Base-by-base conservation (phyloP, 2,329 filamentous ascomycete genomes). In the Pseudocercospora cruenta region DNA sequence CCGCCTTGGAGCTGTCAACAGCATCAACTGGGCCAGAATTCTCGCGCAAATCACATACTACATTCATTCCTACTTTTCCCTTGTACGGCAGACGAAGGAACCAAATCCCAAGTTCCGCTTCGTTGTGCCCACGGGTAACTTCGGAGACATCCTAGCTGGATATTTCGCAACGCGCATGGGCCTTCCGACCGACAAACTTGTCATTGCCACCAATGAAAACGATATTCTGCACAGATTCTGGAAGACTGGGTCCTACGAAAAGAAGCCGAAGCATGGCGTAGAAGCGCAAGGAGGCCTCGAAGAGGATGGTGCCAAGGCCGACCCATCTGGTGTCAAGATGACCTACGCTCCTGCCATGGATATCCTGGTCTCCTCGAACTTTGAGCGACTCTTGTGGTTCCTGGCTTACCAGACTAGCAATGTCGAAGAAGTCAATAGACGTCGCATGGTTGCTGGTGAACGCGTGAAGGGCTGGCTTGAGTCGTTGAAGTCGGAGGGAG, bases 1-100 rank as follows among this genome's bases (percentile, higher is more conserved):
- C 76, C 93, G 92, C 72, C 90, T 98, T 51, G 94, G 91, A 47
- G 94, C 95, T 51, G 93, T 98, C 72, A 98, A 98, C 84, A 95
- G 91, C 54, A 98, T 98, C 82, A 98, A 98, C 82, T 97, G 91
- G 87, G 91, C 94, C 1, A 87, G 95, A 73, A 98, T 99, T 72
- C 86, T 99, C 43, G 94, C 95, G 12, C 95, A 99, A 82, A 97
- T 96, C 70, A 93, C 92, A 67, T 98, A 97, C 86, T 99, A 97
- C 85, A 96, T 97, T 84, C 86, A 95, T 80, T 89, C 95, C 12
- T 98, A 98, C 85, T 97, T 97, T 81, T 83, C 89, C 14, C 88
- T 99, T 36, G 85, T 84, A 67, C 83, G 85, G 59, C 87, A 87
- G 3, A 76, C 85, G 0, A 79, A 82, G 16, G 90, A 91, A 78